These are phyloP conservation scores for Phanerochaete sordida DNA, from an alignment of 768 basidiomycete genomes.

Conservation along the genomic window DNA sequence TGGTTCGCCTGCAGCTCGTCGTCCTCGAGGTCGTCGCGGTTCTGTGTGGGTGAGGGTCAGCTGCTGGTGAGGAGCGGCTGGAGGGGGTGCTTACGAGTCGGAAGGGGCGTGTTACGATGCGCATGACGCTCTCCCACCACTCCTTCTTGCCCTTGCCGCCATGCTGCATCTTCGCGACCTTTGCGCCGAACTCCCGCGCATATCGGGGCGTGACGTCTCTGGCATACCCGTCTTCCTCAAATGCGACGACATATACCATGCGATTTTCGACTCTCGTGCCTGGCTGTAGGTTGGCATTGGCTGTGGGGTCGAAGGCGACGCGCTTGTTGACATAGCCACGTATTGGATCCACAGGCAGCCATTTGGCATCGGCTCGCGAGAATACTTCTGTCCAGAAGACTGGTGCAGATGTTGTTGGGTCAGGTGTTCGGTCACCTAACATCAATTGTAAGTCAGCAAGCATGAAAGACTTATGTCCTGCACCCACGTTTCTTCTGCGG, in stretches of 20 bases:
- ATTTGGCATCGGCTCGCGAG: slow-evolving; percentile 84
- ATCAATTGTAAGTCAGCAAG: background rate
- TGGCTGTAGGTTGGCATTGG: slow-evolving; percentile 22
- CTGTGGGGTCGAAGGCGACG: slow-evolving; percentile 73
- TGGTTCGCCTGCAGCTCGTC: slow-evolving; percentile 78
- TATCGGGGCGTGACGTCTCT: slow-evolving; percentile 92
- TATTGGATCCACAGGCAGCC: slow-evolving; percentile 92
- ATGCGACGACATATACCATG: slow-evolving; percentile 89
- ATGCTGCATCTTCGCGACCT: slow-evolving; percentile 76
- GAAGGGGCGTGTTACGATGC: slow-evolving; percentile 68
- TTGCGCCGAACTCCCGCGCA: slow-evolving; percentile 74
- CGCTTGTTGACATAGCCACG: slow-evolving; percentile 78
- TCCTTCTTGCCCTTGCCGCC: slow-evolving; percentile 63
- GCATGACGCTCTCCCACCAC: slow-evolving; percentile 83
- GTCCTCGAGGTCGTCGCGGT: slow-evolving; percentile 91
- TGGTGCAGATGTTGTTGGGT: slow-evolving; percentile 69
- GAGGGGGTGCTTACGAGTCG: slow-evolving; percentile 55
- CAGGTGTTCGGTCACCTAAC: slow-evolving; percentile 27
- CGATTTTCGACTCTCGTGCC: slow-evolving; percentile 58
- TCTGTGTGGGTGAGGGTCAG: slow-evolving; percentile 39
- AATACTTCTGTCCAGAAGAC: slow-evolving; percentile 98
- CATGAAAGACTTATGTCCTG: background rate
- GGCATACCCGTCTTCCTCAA: slow-evolving; percentile 92
- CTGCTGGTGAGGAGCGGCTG: background rate
- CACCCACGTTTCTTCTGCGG: slow-evolving; percentile 11